Base-by-base conservation (phyloP, 768 basidiomycete genomes). In the Aureoboletus auriporus region DNA sequence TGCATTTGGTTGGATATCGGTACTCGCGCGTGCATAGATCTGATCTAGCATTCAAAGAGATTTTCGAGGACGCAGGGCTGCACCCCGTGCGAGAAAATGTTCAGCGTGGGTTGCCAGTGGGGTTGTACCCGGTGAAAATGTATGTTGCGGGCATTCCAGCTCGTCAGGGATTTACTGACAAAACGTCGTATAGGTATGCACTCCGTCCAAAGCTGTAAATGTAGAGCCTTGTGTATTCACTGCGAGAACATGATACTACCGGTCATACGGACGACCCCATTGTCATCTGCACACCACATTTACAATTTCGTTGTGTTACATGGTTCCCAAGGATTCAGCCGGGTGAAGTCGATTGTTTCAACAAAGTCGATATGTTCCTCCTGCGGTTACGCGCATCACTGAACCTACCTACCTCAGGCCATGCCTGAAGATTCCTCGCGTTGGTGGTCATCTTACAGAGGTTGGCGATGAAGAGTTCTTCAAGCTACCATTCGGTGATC, bases 111-210 rank as follows among this genome's bases (percentile, higher is more conserved):
- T 78, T 98, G 41, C 92, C 92, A 0, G 75, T 71, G 40, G 92
- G 83, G 13, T 62, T 97, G 46, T 96, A 84, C 65, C 74, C 75
- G 26, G 93, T 97, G 2, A 93, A 90, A 75, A 90, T 90, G 93
- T 92, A 47, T 26, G 83, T 66, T 13, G 9, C 8, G 9, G 5
- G 7, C 4, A 10, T 17, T 44, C 20, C 27, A 2, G 5, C 6
- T 13, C 23, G 27, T 16, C 13, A n/a, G 27, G 8, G 4, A 38
- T 39, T 51, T 17, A 39, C 52, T 55, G 46, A 66, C 36, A n/a
- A 30, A 29, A 27, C 14, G 9, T 42, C 16, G n/a, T 20, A 37
- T 37, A 64, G 63, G 63, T 64, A 62, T 51, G 63, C 63, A 27
- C 41, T 64, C 37, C 54, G 56, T 38, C 51, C 47, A 33, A 35